Conservation (phyloP, 257 asterid species). For the Penstemon newberryi region DNA sequence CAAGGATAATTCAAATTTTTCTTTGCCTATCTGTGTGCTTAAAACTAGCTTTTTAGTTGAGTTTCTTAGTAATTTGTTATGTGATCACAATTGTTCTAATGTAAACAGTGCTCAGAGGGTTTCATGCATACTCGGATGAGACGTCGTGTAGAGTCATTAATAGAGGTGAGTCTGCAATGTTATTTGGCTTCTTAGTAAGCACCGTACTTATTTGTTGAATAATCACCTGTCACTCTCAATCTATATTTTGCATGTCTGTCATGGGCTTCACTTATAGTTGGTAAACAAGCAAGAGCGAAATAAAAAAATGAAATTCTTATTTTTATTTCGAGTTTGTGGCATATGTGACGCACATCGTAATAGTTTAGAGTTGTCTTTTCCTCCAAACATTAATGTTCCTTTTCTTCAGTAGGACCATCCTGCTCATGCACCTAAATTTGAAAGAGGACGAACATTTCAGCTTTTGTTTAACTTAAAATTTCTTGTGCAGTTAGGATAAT, state of each 20-base stretch:
- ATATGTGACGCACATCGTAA: background rate
- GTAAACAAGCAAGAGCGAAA: background rate
- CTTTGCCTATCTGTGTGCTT: conserved; percentile 1
- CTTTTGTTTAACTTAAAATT: background rate
- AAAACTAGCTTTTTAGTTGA: conserved; percentile 13
- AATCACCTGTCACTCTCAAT: background rate
- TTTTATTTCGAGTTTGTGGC: background rate
- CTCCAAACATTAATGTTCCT: background rate
- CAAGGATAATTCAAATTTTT: background rate
- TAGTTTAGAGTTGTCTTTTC: background rate
- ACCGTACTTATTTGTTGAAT: background rate
- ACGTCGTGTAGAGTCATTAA: conserved; percentile 86
- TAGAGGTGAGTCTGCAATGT: conserved; percentile 55
- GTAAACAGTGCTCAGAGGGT: conserved; percentile 83
- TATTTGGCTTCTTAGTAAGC: conserved; percentile 16
- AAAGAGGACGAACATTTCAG: background rate
- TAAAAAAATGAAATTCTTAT: background rate
- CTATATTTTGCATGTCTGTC: conserved; percentile 2
- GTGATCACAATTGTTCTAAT: conserved; percentile 25
- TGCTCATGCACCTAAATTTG: background rate
- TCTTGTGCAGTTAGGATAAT: background rate
- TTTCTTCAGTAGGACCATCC: background rate
- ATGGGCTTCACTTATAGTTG: no score
- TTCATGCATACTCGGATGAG: conserved; percentile 99
- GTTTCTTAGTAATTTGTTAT: conserved; percentile 10